These are phyloP conservation scores for Nitzschia inconspicua DNA, from an alignment of 108 stramenopile genomes.

Conservation along the genomic window DNA sequence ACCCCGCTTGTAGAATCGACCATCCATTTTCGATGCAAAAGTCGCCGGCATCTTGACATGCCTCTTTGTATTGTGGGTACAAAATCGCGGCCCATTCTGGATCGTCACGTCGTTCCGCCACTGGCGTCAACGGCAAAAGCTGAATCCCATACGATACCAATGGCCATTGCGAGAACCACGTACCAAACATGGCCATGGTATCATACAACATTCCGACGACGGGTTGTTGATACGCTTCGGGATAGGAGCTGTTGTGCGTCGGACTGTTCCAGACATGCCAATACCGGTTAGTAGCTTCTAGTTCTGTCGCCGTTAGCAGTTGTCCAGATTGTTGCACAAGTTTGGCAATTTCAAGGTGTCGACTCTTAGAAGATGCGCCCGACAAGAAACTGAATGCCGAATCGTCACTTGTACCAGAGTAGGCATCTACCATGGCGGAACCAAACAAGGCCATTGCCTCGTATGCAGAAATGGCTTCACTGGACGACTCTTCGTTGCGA, in stretches of 20 bases:
- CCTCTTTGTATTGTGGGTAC: conserved; percentile 58
- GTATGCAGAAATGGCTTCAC: conserved; percentile 89
- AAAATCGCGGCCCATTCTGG: conserved; percentile 64
- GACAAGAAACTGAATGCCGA: too few species aligned
- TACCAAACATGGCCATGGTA: conserved; percentile 48
- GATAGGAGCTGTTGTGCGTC: conserved; percentile 42
- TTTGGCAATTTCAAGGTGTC: conserved; percentile 37
- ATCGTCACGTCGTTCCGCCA: conserved; percentile 73
- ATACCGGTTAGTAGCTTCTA: conserved; percentile 70
- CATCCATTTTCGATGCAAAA: conserved; percentile 49
- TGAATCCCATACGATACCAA: conserved; percentile 65
- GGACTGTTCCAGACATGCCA: conserved; percentile 75
- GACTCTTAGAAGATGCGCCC: conserved; percentile 21
- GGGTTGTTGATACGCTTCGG: conserved; percentile 38
- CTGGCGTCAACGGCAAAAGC: conserved; percentile 75
- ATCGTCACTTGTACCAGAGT: not conserved
- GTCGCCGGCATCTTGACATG: conserved; percentile 37
- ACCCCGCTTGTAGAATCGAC: conserved; percentile 46
- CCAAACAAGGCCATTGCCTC: conserved; percentile 85
- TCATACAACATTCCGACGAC: conserved; percentile 77
- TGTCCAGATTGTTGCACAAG: conserved; percentile 58
- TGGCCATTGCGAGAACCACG: conserved; percentile 33
- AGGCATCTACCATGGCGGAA: conserved; percentile 43
- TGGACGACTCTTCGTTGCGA: conserved; percentile 83
- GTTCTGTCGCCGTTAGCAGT: conserved; percentile 67